Percentiles rank a stretch among this genome's conserved stretches.
Evolutionary conservation across 768 basidiomycete genomes (phyloP).

Genomic region (Sporobolomyces roseus): DNA sequence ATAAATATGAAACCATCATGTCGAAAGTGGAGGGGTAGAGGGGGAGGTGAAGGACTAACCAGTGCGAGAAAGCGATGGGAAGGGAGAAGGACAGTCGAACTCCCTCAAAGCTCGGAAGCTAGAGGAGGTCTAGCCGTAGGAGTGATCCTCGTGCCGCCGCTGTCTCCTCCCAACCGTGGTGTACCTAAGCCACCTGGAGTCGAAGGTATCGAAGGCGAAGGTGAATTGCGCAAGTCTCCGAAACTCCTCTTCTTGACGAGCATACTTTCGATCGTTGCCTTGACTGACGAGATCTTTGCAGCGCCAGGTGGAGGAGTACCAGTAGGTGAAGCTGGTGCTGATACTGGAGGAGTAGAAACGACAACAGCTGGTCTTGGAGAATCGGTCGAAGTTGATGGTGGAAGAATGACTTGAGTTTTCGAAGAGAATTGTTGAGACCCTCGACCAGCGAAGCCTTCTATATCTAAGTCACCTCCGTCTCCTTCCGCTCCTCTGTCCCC

Average conservation of each 20-base stretch:
- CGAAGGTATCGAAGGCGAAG: not conserved
- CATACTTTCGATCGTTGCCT: slow-evolving; percentile 49
- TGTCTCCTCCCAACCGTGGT: not conserved
- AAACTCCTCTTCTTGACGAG: slow-evolving; percentile 28
- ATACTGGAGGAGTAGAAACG: slow-evolving; percentile 36
- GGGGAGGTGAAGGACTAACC: not conserved
- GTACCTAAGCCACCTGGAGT: not conserved
- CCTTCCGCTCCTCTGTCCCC: slow-evolving; percentile 35
- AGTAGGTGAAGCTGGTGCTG: not conserved
- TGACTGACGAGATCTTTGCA: slow-evolving; percentile 45
- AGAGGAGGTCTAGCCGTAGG: slow-evolving; percentile 41
- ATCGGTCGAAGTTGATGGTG: slow-evolving; percentile 21
- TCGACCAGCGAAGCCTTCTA: not conserved
- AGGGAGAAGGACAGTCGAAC: not conserved
- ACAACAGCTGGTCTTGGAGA: slow-evolving; percentile 41
- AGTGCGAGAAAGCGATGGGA: too few relatives aligned
- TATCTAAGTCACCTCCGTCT: not conserved
- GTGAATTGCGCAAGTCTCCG: not conserved
- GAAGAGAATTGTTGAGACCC: too few relatives aligned
- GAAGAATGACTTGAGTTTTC: slow-evolving; percentile 37
- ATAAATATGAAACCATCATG: slow-evolving; percentile 40
- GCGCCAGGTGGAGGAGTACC: slow-evolving; percentile 31
- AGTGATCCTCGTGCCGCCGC: slow-evolving; percentile 27
- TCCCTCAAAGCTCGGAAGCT: not conserved
- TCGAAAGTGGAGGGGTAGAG: slow-evolving; percentile 5